Conservation (phyloP, 768 basidiomycete genomes). For the Tylopilus sp. region DNA sequence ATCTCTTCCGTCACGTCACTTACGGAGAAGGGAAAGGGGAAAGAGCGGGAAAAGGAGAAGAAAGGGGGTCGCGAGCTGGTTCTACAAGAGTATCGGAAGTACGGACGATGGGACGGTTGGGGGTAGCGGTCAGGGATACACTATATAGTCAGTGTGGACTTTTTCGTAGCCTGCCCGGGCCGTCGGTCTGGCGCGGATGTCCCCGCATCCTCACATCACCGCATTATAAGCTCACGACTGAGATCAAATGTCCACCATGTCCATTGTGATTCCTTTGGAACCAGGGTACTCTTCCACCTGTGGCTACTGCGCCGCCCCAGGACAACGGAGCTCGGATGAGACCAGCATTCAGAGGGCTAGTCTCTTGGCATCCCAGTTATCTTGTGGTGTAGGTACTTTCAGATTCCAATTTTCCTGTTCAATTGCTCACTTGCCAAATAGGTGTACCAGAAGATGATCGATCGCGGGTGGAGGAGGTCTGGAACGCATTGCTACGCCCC, state of each 20-base stretch:
- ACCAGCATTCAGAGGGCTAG: constrained; percentile 50
- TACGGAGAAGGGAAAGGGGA: constrained; percentile 52
- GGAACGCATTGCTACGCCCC: constrained; percentile 88
- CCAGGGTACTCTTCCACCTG: constrained; percentile 45
- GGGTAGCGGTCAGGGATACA: too few species aligned
- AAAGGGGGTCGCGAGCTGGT: constrained; percentile 65
- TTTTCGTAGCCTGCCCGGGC: too few species aligned
- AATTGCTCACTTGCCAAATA: constrained; percentile 27
- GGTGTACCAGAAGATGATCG: constrained; percentile 81
- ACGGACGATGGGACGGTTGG: constrained; percentile 92
- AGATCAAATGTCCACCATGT: constrained; percentile 28
- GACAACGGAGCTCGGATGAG: constrained; percentile 37
- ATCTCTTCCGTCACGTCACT: constrained; percentile 49
- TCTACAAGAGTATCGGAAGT: constrained; percentile 74
- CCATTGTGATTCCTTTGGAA: constrained; percentile 26
- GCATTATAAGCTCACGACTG: background rate
- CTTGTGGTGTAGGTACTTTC: constrained; percentile 44
- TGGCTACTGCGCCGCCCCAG: constrained; percentile 65
- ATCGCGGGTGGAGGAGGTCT: constrained; percentile 82
- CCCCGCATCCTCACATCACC: too few species aligned
- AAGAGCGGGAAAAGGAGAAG: constrained; percentile 49
- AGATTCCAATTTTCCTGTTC: background rate
- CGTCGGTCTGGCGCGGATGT: too few species aligned
- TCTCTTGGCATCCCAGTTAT: constrained; percentile 47
- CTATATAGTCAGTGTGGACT: too few species aligned